phyloP scores from a whole-genome alignment of 768 basidiomycete species.

The Lentinula lateritia region DNA sequence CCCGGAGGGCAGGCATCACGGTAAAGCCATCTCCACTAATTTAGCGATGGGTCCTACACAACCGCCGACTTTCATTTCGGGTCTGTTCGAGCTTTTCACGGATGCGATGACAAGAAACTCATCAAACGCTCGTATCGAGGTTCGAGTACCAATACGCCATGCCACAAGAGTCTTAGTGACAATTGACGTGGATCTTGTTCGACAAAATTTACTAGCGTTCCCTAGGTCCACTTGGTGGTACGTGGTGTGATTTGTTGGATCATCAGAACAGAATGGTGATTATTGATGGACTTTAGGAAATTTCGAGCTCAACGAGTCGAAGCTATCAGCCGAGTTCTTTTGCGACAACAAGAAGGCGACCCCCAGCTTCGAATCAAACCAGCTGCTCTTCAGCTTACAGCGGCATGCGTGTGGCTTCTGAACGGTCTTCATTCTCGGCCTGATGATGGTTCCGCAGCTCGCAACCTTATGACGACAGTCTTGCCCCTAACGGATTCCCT shows the following conservation, averaged over 20 bases:
- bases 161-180: background rate
- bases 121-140: slow-evolving; percentile 22
- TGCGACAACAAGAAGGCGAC: slow-evolving; percentile 11
- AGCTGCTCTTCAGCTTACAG: slow-evolving; percentile 10
- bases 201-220: slow-evolving; percentile 11
- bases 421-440: slow-evolving; percentile 13
- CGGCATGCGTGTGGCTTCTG: slow-evolving; percentile 9
- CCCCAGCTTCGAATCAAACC: background rate
- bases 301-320: slow-evolving; percentile 14
- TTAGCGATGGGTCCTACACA: slow-evolving; percentile 14
- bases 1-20: slow-evolving; percentile 11
- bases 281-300: slow-evolving; percentile 10
- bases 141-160: slow-evolving; percentile 18
- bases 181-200: background rate
- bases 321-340: slow-evolving; percentile 13
- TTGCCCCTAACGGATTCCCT: slow-evolving; percentile 15
- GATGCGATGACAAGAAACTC: slow-evolving; percentile 10
- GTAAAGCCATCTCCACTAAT: slow-evolving; percentile 15
- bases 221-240: slow-evolving; percentile 13
- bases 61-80: slow-evolving; percentile 2
- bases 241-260: background rate
- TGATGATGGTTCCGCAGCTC: slow-evolving; percentile 10
- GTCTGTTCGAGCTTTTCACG: slow-evolving; percentile 16
- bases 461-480: slow-evolving; percentile 13
- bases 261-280: background rate